Percentiles rank a stretch among this genome's conserved stretches.
Evolutionary conservation across 2,329 filamentous ascomycete genomes (phyloP).

Genomic region (Leptographium procerum): DNA sequence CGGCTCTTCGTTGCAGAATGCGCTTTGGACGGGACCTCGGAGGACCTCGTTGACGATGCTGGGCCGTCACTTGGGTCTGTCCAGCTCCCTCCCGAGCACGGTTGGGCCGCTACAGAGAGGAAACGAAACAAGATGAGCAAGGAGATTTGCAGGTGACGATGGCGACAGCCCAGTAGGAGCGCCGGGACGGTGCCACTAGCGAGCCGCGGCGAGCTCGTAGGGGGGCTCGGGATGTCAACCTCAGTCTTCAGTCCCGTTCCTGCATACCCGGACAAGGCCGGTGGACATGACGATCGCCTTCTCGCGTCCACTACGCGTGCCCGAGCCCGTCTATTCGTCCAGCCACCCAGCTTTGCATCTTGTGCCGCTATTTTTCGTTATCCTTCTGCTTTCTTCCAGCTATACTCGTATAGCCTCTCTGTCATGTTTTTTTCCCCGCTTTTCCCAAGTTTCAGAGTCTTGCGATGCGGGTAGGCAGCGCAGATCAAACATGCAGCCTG

Average conservation of each 20-base stretch:
- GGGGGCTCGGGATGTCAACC: background rate
- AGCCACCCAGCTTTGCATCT: background rate
- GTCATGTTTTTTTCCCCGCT: background rate
- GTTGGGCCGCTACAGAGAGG: background rate
- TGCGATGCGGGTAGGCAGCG: conserved; percentile 8
- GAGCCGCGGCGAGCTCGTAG: background rate
- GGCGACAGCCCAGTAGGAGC: background rate
- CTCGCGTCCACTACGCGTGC: background rate
- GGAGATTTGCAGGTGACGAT: background rate
- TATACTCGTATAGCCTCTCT: background rate
- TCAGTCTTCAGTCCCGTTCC: background rate
- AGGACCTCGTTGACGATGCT: background rate
- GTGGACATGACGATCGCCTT: background rate
- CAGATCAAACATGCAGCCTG: conserved; percentile 13
- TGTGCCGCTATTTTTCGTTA: background rate
- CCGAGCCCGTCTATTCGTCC: background rate
- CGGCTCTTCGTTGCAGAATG: background rate
- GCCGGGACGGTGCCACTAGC: background rate
- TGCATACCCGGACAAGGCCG: background rate
- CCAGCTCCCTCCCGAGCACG: background rate
- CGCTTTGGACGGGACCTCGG: background rate
- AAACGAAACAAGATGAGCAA: conserved; percentile 1
- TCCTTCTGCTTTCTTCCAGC: background rate
- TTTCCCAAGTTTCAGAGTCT: conserved; percentile 11
- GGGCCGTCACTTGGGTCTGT: background rate